Evolutionary conservation across 139 green algal species (phyloP).

Genomic region (Chlorella sp.): DNA sequence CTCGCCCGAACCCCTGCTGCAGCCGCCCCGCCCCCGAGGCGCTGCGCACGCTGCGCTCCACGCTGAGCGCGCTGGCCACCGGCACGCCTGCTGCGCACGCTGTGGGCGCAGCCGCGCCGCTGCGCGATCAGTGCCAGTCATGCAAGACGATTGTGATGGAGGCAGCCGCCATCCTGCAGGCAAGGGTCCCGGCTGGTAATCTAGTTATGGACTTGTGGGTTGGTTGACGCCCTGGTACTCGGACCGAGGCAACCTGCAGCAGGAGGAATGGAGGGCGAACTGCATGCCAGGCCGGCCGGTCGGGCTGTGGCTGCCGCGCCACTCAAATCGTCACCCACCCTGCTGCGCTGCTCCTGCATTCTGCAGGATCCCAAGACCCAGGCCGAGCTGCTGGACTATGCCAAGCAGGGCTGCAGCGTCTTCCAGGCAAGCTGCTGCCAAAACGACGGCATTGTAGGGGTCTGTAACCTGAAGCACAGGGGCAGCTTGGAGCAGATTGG

Average conservation of each 20-base stretch:
- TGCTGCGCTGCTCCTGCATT: neutral
- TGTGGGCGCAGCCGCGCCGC: neutral
- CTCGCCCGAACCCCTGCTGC: too few relatives aligned
- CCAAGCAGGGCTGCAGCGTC: conserved; percentile 45
- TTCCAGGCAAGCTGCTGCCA: conserved; percentile 10
- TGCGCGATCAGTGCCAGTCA: conserved; percentile 31
- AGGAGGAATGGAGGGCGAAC: too few relatives aligned
- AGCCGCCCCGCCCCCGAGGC: neutral
- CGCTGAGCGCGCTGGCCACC: neutral
- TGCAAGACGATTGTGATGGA: conserved; percentile 47
- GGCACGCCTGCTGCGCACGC: neutral
- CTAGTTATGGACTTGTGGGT: too few relatives aligned
- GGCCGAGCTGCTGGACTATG: conserved; percentile 47
- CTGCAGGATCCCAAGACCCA: conserved; percentile 49
- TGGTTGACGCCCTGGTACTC: too few relatives aligned
- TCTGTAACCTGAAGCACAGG: too few relatives aligned
- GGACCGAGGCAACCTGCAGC: too few relatives aligned
- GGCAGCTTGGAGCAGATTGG: neutral
- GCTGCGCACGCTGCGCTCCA: neutral
- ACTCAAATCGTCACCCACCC: too few relatives aligned
- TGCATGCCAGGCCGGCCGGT: neutral
- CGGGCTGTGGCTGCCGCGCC: neutral
- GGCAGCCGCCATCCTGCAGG: conserved; percentile 35
- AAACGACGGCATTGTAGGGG: neutral
- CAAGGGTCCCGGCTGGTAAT: too few relatives aligned